A percentile compares a stretch with the other conserved stretches of the same genome.
Conservation (phyloP, 2,329 filamentous ascomycete genomes). For the Karstenula rhodostoma region DNA sequence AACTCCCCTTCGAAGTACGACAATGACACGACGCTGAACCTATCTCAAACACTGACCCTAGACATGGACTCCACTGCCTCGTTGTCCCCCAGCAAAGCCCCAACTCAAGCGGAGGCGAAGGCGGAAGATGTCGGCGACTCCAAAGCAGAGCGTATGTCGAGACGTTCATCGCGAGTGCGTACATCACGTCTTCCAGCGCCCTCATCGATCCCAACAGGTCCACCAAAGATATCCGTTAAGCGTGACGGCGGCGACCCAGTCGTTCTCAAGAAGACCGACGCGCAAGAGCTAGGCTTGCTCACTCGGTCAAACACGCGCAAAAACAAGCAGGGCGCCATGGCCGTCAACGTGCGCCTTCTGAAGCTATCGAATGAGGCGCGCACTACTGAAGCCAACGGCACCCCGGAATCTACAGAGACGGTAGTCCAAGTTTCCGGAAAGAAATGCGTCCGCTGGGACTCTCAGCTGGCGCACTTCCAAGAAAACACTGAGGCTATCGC, state of each 20-base stretch:
- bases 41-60: constrained; percentile 40
- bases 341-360: constrained; percentile 53
- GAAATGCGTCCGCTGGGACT: constrained; percentile 56
- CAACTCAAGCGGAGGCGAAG: constrained; percentile 22
- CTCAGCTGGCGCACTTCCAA: constrained; percentile 56
- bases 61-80: constrained; percentile 26
- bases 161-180: constrained; percentile 45
- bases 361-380: constrained; percentile 49
- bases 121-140: constrained; percentile 24
- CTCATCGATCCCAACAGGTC: constrained; percentile 27
- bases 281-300: constrained; percentile 55
- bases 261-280: constrained; percentile 57
- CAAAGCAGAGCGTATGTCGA: constrained; percentile 30
- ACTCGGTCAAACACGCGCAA: constrained; percentile 59
- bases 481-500: constrained; percentile 45
- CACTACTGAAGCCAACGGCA: neutral
- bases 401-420: constrained; percentile 15
- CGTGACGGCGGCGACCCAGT: constrained; percentile 54
- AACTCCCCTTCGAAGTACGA: constrained; percentile 55
- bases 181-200: constrained; percentile 47
- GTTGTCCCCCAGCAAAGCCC: constrained; percentile 25
- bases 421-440: constrained; percentile 32
- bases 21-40: constrained; percentile 41
- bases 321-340: constrained; percentile 58
- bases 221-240: constrained; percentile 56